Evolutionary conservation across 169 alveolate genomes (phyloP).

Genomic region (Eimeria maxima): DNA sequence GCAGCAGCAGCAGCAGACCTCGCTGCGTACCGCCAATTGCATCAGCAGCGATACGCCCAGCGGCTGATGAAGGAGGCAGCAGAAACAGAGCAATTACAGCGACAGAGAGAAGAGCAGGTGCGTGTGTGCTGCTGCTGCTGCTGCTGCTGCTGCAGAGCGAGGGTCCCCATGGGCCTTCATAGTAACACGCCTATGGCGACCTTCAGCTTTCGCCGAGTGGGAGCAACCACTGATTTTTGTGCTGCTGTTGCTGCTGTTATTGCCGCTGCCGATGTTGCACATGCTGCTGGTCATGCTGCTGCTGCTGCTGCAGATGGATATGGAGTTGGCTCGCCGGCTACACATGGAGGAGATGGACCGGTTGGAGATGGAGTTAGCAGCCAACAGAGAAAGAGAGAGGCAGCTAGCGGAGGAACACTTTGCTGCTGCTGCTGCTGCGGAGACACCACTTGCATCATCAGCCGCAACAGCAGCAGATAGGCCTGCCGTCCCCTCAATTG

Average conservation of each 20-base stretch:
- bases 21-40: constrained; percentile 1
- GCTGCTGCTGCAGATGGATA: neutral
- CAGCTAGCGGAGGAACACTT: neutral
- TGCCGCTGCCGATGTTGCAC: too few relatives aligned
- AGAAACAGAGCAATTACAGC: neutral
- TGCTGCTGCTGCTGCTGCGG: constrained; percentile 36
- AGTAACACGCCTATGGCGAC: neutral
- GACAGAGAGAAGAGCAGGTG: constrained; percentile 43
- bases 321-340: constrained; percentile 21
- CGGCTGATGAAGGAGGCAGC: neutral
- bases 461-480: constrained; percentile 7
- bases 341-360: constrained; percentile 51
- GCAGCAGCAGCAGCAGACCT: too few relatives aligned
- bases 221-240: neutral
- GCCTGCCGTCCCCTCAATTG: too few relatives aligned
- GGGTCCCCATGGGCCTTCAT: neutral
- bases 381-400: constrained; percentile 18
- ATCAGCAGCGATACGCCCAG: constrained; percentile 38
- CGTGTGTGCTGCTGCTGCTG: constrained; percentile 58
- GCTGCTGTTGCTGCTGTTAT: constrained; percentile 15
- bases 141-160: neutral
- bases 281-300: too few relatives aligned
- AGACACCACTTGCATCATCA: neutral
- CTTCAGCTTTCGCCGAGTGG: neutral
- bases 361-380: constrained; percentile 9